A percentile compares a stretch with the other conserved stretches of the same genome.
Conservation (phyloP, 2,329 filamentous ascomycete species). For the Byssoonygena ceratinophila region DNA sequence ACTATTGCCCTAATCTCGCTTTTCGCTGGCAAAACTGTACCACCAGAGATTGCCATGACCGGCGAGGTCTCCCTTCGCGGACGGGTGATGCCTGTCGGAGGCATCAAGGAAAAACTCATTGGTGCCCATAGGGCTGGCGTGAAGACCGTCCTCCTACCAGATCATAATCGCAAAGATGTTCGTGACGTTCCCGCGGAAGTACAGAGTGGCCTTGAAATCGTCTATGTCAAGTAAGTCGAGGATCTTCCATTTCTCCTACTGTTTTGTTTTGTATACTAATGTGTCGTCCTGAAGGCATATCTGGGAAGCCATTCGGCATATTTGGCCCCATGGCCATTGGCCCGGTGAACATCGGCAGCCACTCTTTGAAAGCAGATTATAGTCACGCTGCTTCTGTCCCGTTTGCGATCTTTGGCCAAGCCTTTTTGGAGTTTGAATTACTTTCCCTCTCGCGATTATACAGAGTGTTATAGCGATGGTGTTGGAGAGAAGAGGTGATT, state of each 20-base stretch:
- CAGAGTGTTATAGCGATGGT: constrained; percentile 7
- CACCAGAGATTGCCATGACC: constrained; percentile 92
- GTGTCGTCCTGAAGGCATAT: constrained; percentile 54
- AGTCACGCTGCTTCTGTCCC: constrained; percentile 21
- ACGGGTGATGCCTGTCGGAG: constrained; percentile 84
- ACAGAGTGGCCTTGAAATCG: constrained; percentile 71
- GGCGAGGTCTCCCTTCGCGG: constrained; percentile 70
- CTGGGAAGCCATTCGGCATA: constrained; percentile 80
- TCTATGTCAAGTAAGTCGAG: constrained; percentile 66
- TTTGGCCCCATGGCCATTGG: constrained; percentile 88
- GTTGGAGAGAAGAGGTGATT: constrained; percentile 11
- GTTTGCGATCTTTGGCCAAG: no score
- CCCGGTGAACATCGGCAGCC: constrained; percentile 60
- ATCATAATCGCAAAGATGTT: constrained; percentile 82
- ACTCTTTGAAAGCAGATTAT: constrained; percentile 70
- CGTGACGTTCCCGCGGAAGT: constrained; percentile 87
- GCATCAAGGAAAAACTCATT: constrained; percentile 98
- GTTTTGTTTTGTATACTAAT: not conserved
- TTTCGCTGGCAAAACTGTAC: constrained; percentile 74
- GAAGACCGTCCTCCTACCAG: constrained; percentile 81
- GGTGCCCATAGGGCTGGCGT: constrained; percentile 86
- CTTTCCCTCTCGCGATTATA: not conserved
- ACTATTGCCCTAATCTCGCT: constrained; percentile 86
- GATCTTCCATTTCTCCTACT: constrained; percentile 11
- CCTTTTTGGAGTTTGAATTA: no score